These are phyloP conservation scores for Sutorius australiensis DNA, from an alignment of 768 basidiomycete species.

Conservation along the genomic window DNA sequence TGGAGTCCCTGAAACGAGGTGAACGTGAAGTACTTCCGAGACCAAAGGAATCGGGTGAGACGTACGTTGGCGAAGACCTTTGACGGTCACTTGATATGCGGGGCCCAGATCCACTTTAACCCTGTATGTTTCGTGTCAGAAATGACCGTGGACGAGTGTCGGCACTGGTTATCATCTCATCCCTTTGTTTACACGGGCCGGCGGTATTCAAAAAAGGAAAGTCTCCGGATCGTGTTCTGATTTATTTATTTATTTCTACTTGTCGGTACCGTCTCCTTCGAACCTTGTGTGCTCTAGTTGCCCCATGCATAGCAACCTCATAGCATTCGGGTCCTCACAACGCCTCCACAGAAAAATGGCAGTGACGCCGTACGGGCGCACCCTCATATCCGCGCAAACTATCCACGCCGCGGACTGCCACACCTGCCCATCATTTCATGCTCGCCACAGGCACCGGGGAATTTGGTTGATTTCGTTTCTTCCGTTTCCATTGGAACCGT, in stretches of 20 bases:
- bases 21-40: conserved; percentile 13
- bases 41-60: background rate
- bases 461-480: conserved; percentile 10
- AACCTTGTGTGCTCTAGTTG: background rate
- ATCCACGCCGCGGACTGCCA: conserved; percentile 24
- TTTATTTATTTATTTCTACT: background rate
- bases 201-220: conserved; percentile 5
- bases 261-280: background rate
- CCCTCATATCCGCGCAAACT: conserved; percentile 32
- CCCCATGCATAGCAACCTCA: conserved; percentile 6
- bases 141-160: background rate
- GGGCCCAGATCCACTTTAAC: background rate
- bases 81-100: conserved; percentile 8
- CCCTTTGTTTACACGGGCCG: background rate
- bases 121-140: conserved; percentile 7
- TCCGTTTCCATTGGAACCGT: conserved; percentile 23
- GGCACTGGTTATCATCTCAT: background rate
- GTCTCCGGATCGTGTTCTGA: background rate
- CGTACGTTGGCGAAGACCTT: conserved; percentile 8
- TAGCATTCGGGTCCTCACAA: conserved; percentile 4
- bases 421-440: conserved; percentile 20
- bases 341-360: conserved; percentile 7
- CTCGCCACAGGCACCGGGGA: conserved; percentile 31
- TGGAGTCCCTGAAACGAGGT: conserved; percentile 28
- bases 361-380: conserved; percentile 13